Conservation (phyloP, 768 basidiomycete species). For the Boletus insuetus region DNA sequence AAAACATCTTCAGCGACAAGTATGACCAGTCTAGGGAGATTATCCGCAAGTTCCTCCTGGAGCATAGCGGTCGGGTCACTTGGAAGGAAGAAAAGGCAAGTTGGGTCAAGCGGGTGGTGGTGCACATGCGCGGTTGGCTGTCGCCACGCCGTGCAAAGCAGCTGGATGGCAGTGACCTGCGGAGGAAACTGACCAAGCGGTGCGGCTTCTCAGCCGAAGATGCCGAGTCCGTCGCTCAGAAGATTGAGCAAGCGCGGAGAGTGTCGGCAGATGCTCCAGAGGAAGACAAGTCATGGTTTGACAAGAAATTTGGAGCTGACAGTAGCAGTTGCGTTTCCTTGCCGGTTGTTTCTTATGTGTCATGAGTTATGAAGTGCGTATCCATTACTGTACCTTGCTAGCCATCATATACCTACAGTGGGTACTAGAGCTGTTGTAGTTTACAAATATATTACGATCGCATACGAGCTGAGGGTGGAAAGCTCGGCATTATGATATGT, state of each 20-base stretch:
- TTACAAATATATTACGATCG: background rate
- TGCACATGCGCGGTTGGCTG: conserved; percentile 27
- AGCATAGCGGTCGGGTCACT: conserved; percentile 8
- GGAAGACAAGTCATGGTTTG: conserved; percentile 20
- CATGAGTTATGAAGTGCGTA: background rate
- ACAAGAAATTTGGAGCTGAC: conserved; percentile 15
- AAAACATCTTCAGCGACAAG: conserved; percentile 23
- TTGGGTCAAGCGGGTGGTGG: conserved; percentile 25
- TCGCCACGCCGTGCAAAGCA: conserved; percentile 12
- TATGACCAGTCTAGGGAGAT: conserved; percentile 33
- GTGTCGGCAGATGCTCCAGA: conserved; percentile 2
- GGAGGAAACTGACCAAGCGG: conserved; percentile 20
- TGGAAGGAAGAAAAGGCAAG: conserved; percentile 27
- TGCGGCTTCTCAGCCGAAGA: conserved; percentile 24
- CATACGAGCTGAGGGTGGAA: too few species aligned
- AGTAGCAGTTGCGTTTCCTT: conserved; percentile 9
- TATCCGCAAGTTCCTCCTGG: conserved; percentile 20
- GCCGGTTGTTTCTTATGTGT: conserved; percentile 8
- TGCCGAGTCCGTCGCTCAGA: conserved; percentile 16
- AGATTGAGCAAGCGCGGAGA: conserved; percentile 16
- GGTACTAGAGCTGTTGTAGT: conserved; percentile 1
- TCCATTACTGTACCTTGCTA: conserved; percentile 1
- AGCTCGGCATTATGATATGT: background rate
- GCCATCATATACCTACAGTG: background rate
- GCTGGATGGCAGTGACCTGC: conserved; percentile 12